Base-by-base conservation (phyloP, 108 stramenopile genomes). In the Skeletonema grethae region DNA sequence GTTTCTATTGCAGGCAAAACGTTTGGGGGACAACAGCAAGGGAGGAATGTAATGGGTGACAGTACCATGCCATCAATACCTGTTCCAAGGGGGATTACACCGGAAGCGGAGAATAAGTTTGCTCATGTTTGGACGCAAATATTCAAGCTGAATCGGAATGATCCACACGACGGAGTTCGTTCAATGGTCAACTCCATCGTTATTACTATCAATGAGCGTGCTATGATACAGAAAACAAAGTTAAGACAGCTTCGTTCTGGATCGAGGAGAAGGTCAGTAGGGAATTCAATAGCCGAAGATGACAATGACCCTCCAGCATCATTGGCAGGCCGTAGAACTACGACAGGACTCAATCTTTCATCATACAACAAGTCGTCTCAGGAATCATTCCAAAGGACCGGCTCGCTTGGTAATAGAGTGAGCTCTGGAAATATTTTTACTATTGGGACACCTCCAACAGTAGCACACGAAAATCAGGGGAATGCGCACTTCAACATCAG, bases 51-150 rank as follows among this genome's bases (percentile, higher is more conserved):
- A 10, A 38, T 76, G 59, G 68, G 64, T 39, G 68, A 60, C 11
- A 58, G 30, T 62, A 24, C 36, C 45, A 74, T 64, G 29, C 30
- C 56, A 20, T 60, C 63, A 7, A 73, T 84, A 53, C 67, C 84
- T 15, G 22, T 86, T 18, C 91, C 88, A 48, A 32, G 48, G n/a
- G 85, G 80, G n/a, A 53, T 89, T 5, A 68, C 78, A 29, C 46
- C 35, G 24, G 65, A 76, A 53, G 61, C 39, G 8, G 56, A 85
- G 60, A 80, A 88, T n/a, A 77, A 82, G 31, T 87, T 94, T 63
- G 55, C 69, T 45, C 34, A 65, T 30, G 78, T 93, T 24, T 99
- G 97, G 97, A 77, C 80, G 35, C 65, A 74, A 22, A 68, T 98
- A 18, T 73, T 82, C 13, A 65, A 57, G 12, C 55, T 92, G 10